A percentile compares a stretch with the other conserved stretches of the same genome.
These are phyloP conservation scores for apple (Malus domestica) DNA, from an alignment of 306 rosid species.

Conservation along the genomic window ASM211411v1 NC_041800.1:27677733-27678232, in stretches of 20 bases:
- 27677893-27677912: conserved; percentile 60
- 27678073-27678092: conserved; percentile 17
- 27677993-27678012: neutral
- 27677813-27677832: conserved; percentile 62
- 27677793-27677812: conserved; percentile 58
- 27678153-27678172: conserved; percentile 64
- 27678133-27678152: conserved; percentile 63
- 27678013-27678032: neutral
- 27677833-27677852: conserved; percentile 40
- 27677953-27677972: conserved; percentile 33
- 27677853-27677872: conserved; percentile 42
- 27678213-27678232: conserved; percentile 59
- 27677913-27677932: conserved; percentile 53
- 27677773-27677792: conserved; percentile 41
- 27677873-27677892: conserved; percentile 51
- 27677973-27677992: neutral
- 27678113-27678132: conserved; percentile 71
- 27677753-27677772: neutral
- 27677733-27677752: neutral
- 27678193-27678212: conserved; percentile 40
- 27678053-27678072: neutral
- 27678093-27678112: conserved; percentile 17
- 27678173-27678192: conserved; percentile 34
- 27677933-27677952: conserved; percentile 65
- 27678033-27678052: neutral